A percentile compares a stretch with the other conserved stretches of the same genome.
phyloP scores from a whole-genome alignment of 257 asterid species.

The Przewalskia tangutica region DNA sequence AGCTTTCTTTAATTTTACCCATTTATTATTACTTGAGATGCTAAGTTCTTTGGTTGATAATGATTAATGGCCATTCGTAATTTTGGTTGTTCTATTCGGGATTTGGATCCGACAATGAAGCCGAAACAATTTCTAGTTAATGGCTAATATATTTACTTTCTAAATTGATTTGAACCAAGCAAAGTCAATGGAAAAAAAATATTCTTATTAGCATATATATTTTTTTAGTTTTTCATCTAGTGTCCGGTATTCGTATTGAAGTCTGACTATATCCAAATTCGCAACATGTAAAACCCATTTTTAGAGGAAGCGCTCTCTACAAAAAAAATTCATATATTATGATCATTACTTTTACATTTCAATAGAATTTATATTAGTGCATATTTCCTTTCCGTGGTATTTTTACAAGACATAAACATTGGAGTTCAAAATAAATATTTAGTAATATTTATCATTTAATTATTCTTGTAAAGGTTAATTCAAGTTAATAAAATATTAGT shows the following conservation, averaged over 20 bases:
- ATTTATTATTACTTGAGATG: background rate
- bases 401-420: background rate
- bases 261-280: too few relatives aligned
- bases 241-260: too few relatives aligned
- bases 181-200: background rate
- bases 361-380: too few relatives aligned
- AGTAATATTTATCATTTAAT: background rate
- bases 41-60: background rate
- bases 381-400: too few relatives aligned
- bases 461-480: too few relatives aligned
- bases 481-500: background rate
- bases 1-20: background rate
- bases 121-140: background rate
- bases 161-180: background rate
- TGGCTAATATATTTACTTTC: background rate
- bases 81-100: background rate
- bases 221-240: too few relatives aligned
- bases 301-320: too few relatives aligned
- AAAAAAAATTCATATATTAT: too few relatives aligned
- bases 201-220: too few relatives aligned
- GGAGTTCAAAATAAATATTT: background rate
- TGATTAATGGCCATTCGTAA: background rate
- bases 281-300: too few relatives aligned
- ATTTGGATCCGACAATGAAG: background rate
- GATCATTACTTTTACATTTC: background rate